A percentile compares a stretch with the other conserved stretches of the same genome.
phyloP scores from a whole-genome alignment of 345 rosid genomes.

The Hibiscus trionum region DNA sequence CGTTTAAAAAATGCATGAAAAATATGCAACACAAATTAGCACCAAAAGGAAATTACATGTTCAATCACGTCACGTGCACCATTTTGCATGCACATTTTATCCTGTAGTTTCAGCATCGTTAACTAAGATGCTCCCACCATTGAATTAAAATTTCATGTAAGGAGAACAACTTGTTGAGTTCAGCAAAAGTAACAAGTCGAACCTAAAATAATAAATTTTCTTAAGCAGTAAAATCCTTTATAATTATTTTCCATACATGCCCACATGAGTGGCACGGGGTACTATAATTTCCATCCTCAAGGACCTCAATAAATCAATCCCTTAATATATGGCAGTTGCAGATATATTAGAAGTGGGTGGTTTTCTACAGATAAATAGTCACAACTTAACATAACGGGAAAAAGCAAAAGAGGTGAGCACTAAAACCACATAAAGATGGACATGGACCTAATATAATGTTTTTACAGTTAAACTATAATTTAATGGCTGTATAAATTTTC shows the following conservation, averaged over 20 bases:
- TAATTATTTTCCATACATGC: neutral
- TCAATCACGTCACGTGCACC: neutral
- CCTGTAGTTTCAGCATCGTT: neutral
- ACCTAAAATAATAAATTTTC: neutral
- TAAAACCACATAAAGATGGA: neutral
- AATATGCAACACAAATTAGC: neutral
- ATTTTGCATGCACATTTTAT: neutral
- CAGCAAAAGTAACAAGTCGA: neutral
- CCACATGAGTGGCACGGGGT: neutral
- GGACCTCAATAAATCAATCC: neutral
- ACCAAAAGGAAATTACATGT: neutral
- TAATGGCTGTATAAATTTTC: neutral
- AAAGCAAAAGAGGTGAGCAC: neutral
- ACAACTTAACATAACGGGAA: neutral
- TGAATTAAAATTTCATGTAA: neutral
- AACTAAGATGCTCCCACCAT: neutral
- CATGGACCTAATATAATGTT: neutral
- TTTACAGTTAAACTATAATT: neutral
- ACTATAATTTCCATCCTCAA: neutral
- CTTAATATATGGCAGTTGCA: neutral
- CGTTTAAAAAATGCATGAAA: neutral
- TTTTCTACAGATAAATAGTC: neutral
- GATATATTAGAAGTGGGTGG: neutral
- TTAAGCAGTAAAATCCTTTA: neutral
- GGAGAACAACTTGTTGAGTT: neutral